phyloP scores from a whole-genome alignment of 2,329 filamentous ascomycete genomes.

The Amauroascus niger region DNA sequence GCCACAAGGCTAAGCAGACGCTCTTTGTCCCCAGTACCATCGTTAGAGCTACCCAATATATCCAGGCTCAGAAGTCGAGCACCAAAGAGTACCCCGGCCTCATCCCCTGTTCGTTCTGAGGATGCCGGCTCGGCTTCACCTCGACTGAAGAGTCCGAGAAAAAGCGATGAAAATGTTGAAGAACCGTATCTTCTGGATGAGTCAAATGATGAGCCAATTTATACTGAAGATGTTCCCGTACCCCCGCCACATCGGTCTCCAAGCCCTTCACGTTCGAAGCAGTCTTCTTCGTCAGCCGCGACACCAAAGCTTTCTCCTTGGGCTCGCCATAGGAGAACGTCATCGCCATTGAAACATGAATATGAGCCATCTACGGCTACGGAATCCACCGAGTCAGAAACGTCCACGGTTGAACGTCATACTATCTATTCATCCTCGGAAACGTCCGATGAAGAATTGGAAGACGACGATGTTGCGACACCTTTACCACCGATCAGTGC shows the following conservation, averaged over 20 bases:
- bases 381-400: slow-evolving; percentile 48
- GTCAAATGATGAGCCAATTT: slow-evolving; percentile 6
- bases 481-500: slow-evolving; percentile 25
- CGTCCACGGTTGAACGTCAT: slow-evolving; percentile 47
- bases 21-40: slow-evolving; percentile 41
- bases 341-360: slow-evolving; percentile 93
- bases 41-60: slow-evolving; percentile 37
- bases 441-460: slow-evolving; percentile 49
- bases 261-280: slow-evolving; percentile 35
- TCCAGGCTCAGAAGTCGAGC: slow-evolving; percentile 35
- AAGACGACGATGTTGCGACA: slow-evolving; percentile 39
- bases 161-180: slow-evolving; percentile 23
- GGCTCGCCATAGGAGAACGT: slow-evolving; percentile 57
- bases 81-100: slow-evolving; percentile 25
- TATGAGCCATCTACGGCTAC: slow-evolving; percentile 77
- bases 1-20: slow-evolving; percentile 25
- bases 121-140: slow-evolving; percentile 18
- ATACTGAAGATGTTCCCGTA: slow-evolving; percentile 30
- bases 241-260: slow-evolving; percentile 46
- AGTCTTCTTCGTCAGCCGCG: slow-evolving; percentile 36
- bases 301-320: slow-evolving; percentile 39
- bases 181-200: slow-evolving; percentile 9
- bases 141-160: slow-evolving; percentile 22
- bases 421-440: slow-evolving; percentile 41
- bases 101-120: slow-evolving; percentile 16